Evolutionary conservation across 2,329 filamentous ascomycete genomes (phyloP), one percentile per base, ranked within the genome.

Genomic region (Colletotrichum navitas): DNA sequence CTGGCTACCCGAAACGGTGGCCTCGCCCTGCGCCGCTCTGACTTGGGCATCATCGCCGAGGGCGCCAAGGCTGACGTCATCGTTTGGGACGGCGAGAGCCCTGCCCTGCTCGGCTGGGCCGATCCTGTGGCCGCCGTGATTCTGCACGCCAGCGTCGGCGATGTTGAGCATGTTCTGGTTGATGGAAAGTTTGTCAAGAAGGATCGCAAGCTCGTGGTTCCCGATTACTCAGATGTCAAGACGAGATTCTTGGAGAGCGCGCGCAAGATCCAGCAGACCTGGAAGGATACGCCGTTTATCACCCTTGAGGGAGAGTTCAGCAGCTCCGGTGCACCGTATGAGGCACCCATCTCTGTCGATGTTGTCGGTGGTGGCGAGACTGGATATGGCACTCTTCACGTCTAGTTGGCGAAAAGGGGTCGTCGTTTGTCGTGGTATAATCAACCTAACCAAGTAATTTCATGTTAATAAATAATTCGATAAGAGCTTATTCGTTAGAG

Each of bases 121-220:
- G 87, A 90, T 67, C 86, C 87, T 0, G 81, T 90, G 4, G 87
- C 87, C 0, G 88, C 88, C 0, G 80, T 90, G 1, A 84, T 90
- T 34, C 77, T 90, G 45, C 88, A 90, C 69, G 83, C 86, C 0
- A 85, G 82, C 64, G 83, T 87, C 5, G 86, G 84, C 0, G 87
- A 90, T 68, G 79, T 90, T 32, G 76, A 83, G 65, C 80, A 85
- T 62, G 87, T 89, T 0, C 69, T 87, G 12, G 83, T 89, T 0
- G 82, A 85, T 63, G 87, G 87, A 0, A 76, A 80, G 66, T 88
- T 85, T 59, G 76, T 78, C 56, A 90, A 89, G 79, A 77, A 80
- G 8, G 80, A 85, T 18, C 79, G 84, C 2, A 81, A 77, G 76
- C 73, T 86, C 16, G 74, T 77, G 0, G 74, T 76, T 0, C 66